Evolutionary conservation across 2,329 filamentous ascomycete species (phyloP).

Genomic region (Sphaerulina populicola): DNA sequence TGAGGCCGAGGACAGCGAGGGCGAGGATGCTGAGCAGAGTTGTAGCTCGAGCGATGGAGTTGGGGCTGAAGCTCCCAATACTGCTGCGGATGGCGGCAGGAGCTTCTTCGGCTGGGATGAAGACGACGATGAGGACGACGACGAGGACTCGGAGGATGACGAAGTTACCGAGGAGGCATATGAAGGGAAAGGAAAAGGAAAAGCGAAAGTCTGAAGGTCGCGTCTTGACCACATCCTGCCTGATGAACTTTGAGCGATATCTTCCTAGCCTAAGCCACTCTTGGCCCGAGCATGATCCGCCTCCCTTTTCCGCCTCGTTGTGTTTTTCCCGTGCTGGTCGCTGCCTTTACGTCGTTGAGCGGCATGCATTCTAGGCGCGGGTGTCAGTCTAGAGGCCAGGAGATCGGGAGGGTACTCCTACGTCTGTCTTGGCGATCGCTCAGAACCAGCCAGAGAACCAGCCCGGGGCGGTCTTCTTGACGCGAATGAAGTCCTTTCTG

Average conservation of each 20-base stretch:
- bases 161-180: conserved; percentile 30
- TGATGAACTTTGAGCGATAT: background rate
- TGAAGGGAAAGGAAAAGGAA: conserved; percentile 41
- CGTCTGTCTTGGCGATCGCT: background rate
- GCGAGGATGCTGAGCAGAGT: conserved; percentile 27
- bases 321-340: background rate
- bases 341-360: background rate
- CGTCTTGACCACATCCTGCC: background rate
- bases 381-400: background rate
- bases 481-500: background rate
- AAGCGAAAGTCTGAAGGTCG: conserved; percentile 13
- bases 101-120: conserved; percentile 69
- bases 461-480: background rate
- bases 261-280: conserved; percentile 1
- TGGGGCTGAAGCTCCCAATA: conserved; percentile 33
- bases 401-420: background rate
- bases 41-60: conserved; percentile 28
- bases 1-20: conserved; percentile 31
- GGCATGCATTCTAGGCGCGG: background rate
- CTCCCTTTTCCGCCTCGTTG: background rate
- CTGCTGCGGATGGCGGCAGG: conserved; percentile 26
- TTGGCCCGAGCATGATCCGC: background rate
- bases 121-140: conserved; percentile 45
- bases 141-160: conserved; percentile 32
- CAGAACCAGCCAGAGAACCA: conserved; percentile 4